Evolutionary conservation across 2,329 filamentous ascomycete species (phyloP).

Genomic region (Hawksworthiomyces lignivorus): DNA sequence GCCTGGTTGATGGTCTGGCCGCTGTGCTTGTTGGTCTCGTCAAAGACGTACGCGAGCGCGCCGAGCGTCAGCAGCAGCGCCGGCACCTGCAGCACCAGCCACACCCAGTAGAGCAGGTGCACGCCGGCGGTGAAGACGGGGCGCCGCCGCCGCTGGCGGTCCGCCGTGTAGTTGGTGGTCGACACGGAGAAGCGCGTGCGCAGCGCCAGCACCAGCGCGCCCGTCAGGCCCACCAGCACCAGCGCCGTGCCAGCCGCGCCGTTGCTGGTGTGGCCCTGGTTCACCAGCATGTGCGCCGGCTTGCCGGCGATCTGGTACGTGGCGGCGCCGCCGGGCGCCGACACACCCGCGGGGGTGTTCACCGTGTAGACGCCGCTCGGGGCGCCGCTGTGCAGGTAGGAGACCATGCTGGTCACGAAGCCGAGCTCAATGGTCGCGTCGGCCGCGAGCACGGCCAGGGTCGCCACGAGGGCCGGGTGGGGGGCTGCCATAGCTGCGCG

Average conservation of each 20-base stretch:
- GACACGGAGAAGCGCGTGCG: conserved; percentile 2
- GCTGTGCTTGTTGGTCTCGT: conserved; percentile 21
- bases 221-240: conserved; percentile 26
- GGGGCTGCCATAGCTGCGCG: conserved; percentile 14
- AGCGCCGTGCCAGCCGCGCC: conserved; percentile 31
- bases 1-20: conserved; percentile 25
- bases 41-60: conserved; percentile 30
- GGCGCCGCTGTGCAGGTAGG: conserved; percentile 25
- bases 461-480: conserved; percentile 13
- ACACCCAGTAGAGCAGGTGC: conserved; percentile 24
- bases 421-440: conserved; percentile 31
- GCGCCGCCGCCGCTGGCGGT: not conserved
- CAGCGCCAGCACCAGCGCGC: conserved; percentile 22
- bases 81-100: conserved; percentile 26
- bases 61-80: conserved; percentile 27
- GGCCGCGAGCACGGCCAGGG: conserved; percentile 26
- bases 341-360: conserved; percentile 9
- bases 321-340: not conserved
- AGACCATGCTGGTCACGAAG: conserved; percentile 30
- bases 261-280: conserved; percentile 35
- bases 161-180: too few species aligned
- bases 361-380: conserved; percentile 23
- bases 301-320: conserved; percentile 22
- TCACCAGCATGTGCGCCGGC: conserved; percentile 26
- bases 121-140: not conserved